Base-by-base conservation (phyloP, 306 rosid species). In the Rubus parviflorus region DNA sequence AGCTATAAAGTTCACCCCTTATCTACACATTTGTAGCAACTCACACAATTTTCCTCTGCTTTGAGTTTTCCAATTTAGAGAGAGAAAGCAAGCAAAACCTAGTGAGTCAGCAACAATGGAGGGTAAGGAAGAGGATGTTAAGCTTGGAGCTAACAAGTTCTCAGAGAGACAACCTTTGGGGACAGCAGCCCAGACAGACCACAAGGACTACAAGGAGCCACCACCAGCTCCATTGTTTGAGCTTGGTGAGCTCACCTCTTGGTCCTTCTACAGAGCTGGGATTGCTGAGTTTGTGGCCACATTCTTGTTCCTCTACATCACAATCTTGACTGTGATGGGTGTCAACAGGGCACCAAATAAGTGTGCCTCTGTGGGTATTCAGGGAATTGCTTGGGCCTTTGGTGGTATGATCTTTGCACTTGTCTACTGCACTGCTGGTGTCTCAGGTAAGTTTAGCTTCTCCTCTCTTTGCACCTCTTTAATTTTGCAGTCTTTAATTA, bases 351-450 rank as follows among this genome's bases (percentile, higher is more conserved):
- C 89, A 17, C 57, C 83, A 0, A 25, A 7, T 60, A 90, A 80
- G 83, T 94, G 98, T 81, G 47, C 85, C 75, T 70, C 89, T 74
- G 98, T 94, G 46, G 97, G 98, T 49, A 78, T 87, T 76, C 98
- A 91, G 60, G 98, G 98, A 8, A 94, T 94, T 81, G 98, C 98
- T 64, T 94, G 98, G 98, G 91, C 98, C 72, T 94, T 94, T 84
- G 98, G 98, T 75, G 98, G 98, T n/a, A 90, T 90, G 96, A 94
- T 94, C 67, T 94, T 94, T 68, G 94, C 97, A 11, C 97, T 94
- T 46, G 97, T 94, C 8, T 91, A 94, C 89, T 91, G 97, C 74
- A 94, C 98, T 12, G 98, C 97, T 67, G 98, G 98, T 63, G 89
- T 94, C 57, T 94, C 98, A 74, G 94, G 98, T 92, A 66, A 13